These are phyloP conservation scores for Gynostemma pentaphyllum DNA, from an alignment of 306 rosid genomes.

Conservation along the genomic window DNA sequence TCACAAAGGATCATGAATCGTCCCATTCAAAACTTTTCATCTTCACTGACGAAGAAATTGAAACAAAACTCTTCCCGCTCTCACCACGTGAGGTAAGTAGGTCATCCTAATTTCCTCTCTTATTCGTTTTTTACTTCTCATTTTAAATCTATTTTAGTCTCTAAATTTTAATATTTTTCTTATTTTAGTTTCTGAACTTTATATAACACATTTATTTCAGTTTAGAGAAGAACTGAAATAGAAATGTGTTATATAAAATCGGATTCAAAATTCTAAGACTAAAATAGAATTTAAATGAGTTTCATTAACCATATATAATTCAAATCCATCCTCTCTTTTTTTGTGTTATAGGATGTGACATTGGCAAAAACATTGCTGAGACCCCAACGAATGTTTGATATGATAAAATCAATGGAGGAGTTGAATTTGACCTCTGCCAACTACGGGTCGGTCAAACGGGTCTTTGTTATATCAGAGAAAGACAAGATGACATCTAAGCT, in stretches of 20 bases:
- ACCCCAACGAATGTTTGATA: slow-evolving; percentile 19
- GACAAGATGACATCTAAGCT: slow-evolving; percentile 6
- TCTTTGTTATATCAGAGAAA: slow-evolving; percentile 14
- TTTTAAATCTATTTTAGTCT: too few species aligned
- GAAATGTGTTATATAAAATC: too few species aligned
- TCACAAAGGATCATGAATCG: not conserved
- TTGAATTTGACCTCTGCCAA: slow-evolving; percentile 1
- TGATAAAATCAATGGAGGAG: slow-evolving; percentile 16
- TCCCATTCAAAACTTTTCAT: not conserved
- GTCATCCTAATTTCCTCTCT: not conserved
- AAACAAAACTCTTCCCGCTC: not conserved
- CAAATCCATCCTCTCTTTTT: not conserved
- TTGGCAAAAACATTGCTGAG: slow-evolving; percentile 25
- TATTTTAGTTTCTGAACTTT: too few species aligned
- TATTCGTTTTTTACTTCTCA: too few species aligned
- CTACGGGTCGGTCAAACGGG: slow-evolving; percentile 26
- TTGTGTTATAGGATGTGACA: not conserved
- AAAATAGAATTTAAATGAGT: too few species aligned
- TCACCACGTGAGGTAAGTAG: not conserved
- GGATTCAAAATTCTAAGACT: too few species aligned
- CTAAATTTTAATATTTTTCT: too few species aligned
- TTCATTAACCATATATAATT: too few species aligned
- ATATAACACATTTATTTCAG: too few species aligned
- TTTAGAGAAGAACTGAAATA: too few species aligned
- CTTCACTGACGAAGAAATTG: not conserved